These are phyloP conservation scores for Colletotrichum caudatum DNA, from an alignment of 2,329 filamentous ascomycete genomes.

Conservation along the genomic window DNA sequence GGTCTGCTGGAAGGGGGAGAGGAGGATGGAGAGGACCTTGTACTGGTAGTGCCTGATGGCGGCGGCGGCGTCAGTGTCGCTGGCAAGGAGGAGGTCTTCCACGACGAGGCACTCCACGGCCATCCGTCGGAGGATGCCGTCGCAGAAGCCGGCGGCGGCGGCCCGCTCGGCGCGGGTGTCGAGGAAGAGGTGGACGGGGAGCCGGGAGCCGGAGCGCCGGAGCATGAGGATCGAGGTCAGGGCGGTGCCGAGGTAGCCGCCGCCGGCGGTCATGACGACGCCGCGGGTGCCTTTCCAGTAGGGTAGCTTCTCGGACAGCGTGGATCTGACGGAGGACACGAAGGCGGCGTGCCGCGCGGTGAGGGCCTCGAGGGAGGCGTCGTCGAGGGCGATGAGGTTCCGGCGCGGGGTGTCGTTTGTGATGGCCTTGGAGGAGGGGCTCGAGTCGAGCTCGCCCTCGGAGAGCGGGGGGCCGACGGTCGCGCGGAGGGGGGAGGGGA, in stretches of 20 bases:
- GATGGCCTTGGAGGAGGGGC: constrained; percentile 3
- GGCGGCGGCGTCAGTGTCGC: constrained; percentile 33
- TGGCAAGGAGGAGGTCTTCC: constrained; percentile 45
- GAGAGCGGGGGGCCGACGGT: constrained; percentile 2
- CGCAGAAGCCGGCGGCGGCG: constrained; percentile 46
- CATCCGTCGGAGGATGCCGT: constrained; percentile 46
- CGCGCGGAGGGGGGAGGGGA: neutral
- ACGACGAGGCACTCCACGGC: constrained; percentile 51
- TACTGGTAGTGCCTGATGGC: constrained; percentile 61
- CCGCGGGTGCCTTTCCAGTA: constrained; percentile 53
- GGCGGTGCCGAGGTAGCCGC: constrained; percentile 61
- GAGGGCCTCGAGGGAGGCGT: constrained; percentile 25
- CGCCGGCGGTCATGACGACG: constrained; percentile 63
- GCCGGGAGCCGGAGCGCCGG: constrained; percentile 60
- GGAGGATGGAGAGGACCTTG: constrained; percentile 68
- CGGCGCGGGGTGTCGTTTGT: constrained; percentile 34
- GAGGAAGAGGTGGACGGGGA: constrained; percentile 59
- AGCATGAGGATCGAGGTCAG: constrained; percentile 64
- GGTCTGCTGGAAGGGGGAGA: constrained; percentile 69
- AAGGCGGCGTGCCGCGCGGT: constrained; percentile 46
- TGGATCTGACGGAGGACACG: constrained; percentile 44
- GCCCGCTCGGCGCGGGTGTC: constrained; percentile 50
- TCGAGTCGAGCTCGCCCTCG: constrained; percentile 31
- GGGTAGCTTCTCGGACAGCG: constrained; percentile 50
- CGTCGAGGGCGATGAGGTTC: constrained; percentile 31